Evolutionary conservation across 2,329 filamentous ascomycete genomes (phyloP), one percentile per base, ranked within the genome.

Genomic region (Aureobasidium leucospermi): DNA sequence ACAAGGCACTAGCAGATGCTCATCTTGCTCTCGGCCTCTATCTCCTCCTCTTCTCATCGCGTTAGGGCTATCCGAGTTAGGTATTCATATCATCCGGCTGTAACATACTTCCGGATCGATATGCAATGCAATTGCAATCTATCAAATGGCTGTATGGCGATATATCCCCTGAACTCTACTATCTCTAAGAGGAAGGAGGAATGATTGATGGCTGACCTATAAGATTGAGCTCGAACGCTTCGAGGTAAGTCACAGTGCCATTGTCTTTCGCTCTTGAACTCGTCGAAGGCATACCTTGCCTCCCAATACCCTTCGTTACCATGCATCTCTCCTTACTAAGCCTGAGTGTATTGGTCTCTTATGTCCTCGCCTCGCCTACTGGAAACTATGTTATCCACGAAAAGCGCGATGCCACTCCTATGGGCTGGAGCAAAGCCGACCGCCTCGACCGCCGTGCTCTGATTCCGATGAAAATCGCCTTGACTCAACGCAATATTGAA

Each of bases 401-500:
- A 62, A 69, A 65, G 60, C 64, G 70, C 51, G 53, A 60, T 51
- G 53, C 57, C n/a, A 29, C 65, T 15, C 66, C 70, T 23, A 51
- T 61, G 43, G 67, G 66, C 58, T 72, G 70, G 70, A 62, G 56
- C 9, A 63, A 61, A 57, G 59, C 60, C 15, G 64, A 65, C 19
- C 58, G 53, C 7, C 63, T 71, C n/a, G 64, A 68, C 52, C 60
- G 64, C 9, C 60, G 64, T n/a, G 66, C 65, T 6, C 60, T 70
- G 13, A 60, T 73, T 41, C 70, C 71, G 1, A 68, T 73, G 68
- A 64, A 67, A 15, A 68, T 73, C 58, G 70, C 65, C n/a, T 64
- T 73, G n/a, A 61, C 65, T 9, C 70, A 73, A 53, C 65, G 65
- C 62, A 72, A 72, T 60, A 63, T 72, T 5, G 68, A 73, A 48